phyloP scores from a whole-genome alignment of 495 filamentous ascomycete species.

The Hypoxylon rickii region DNA sequence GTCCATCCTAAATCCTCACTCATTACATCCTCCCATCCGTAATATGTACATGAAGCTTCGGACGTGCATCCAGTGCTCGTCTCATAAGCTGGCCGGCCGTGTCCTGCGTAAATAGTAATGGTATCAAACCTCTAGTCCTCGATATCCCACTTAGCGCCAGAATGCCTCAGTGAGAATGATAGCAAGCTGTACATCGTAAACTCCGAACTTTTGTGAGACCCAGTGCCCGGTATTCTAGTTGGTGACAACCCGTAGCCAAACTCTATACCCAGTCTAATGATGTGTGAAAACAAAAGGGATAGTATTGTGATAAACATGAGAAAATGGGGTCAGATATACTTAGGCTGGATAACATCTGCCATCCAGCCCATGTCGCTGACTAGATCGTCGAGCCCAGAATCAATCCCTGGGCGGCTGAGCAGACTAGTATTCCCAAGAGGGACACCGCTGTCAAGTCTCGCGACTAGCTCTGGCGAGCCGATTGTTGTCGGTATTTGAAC shows the following conservation, averaged over 20 bases:
- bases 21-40: slow-evolving; percentile 24
- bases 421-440: slow-evolving; percentile 33
- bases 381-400: slow-evolving; percentile 48
- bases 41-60: slow-evolving; percentile 9
- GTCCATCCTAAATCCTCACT: neutral
- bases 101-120: slow-evolving; percentile 12
- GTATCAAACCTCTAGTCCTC: slow-evolving; percentile 18
- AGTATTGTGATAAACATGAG: neutral
- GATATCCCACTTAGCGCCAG: slow-evolving; percentile 17
- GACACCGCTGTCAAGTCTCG: slow-evolving; percentile 34
- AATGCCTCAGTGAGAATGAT: slow-evolving; percentile 7
- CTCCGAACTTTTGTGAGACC: slow-evolving; percentile 16
- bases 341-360: slow-evolving; percentile 44
- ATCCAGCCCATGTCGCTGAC: slow-evolving; percentile 53
- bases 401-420: slow-evolving; percentile 40
- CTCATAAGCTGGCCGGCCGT: slow-evolving; percentile 14
- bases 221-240: slow-evolving; percentile 7
- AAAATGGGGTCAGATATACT: slow-evolving; percentile 22
- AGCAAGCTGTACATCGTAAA: slow-evolving; percentile 10
- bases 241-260: slow-evolving; percentile 26
- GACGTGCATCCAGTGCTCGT: slow-evolving; percentile 20
- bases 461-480: slow-evolving; percentile 37
- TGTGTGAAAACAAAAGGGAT: slow-evolving; percentile 2
- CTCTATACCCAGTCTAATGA: slow-evolving; percentile 27
- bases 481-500: slow-evolving; percentile 17